Evolutionary conservation across 1,284 basidiomycete genomes (phyloP), one percentile per base, ranked within the genome.

Genomic region (Heterobasidion annosum): DNA sequence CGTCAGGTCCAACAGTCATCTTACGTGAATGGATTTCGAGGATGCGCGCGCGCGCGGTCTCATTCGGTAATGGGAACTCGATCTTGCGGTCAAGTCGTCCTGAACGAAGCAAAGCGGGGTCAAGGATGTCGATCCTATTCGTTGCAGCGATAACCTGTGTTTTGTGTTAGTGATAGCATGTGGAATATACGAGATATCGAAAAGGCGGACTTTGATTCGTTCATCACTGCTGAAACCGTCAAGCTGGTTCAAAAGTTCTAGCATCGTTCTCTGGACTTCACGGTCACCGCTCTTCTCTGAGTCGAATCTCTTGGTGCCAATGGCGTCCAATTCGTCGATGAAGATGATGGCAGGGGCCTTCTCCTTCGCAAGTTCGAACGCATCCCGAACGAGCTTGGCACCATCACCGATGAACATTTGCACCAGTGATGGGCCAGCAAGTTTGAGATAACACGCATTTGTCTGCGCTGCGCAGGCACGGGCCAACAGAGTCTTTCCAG

Each of bases 121-220:
- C 87, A 48, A 99, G 86, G 58, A 98, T 98, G 72, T 99, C 96
- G 64, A 99, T 99, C 68, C 96, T 84, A 73, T 99, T 99, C 34
- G 96, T 99, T 1, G 96, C 96, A 13, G 96, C 96, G 62, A 99
- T 98, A 60, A 99, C 96, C 92, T 95, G 60, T 48, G 16, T 7
- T 8, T 15, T 15, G 33, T 19, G 40, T n/a, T 59, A 42, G 47
- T 52, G 51, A 54, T 50, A 58, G 51, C 58, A 48, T 46, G 52
- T 51, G 46, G 18, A 58, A 58, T n/a, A 46, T 25, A 44, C 50
- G 54, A 34, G 16, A 35, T 56, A 54, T 2, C 35, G 45, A 8
- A 51, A 53, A 25, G 37, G 62, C 76, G 58, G 61, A 85, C 92
- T 83, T 99, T 99, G 77, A 99, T 99, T 57, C 94, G 83, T 57